These are phyloP conservation scores for Plasmodium berghei DNA, from an alignment of 169 alveolate species.

Conservation along the genomic window DNA sequence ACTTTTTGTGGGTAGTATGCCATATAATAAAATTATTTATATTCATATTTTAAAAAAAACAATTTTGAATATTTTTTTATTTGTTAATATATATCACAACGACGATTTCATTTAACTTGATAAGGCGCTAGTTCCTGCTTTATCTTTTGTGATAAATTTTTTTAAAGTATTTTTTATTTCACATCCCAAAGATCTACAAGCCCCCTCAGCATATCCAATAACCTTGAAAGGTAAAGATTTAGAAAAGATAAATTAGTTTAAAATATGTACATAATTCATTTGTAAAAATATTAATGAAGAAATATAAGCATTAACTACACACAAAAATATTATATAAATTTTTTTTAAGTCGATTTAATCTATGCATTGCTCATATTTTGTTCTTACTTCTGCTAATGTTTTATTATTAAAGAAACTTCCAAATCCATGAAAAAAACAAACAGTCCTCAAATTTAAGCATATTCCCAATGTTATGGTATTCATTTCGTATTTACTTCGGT, in stretches of 20 bases:
- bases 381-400: conserved; percentile 41
- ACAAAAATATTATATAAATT: not conserved
- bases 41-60: no score
- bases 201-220: conserved; percentile 50
- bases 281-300: no score
- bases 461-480: conserved; percentile 52
- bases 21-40: no score
- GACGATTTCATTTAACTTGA: not conserved
- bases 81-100: not conserved
- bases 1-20: no score
- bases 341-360: no score
- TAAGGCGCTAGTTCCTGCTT: not conserved
- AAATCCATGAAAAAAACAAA: conserved; percentile 60
- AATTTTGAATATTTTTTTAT: not conserved
- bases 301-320: not conserved
- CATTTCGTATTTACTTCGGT: conserved; percentile 49
- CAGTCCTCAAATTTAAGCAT: conserved; percentile 49
- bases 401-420: conserved; percentile 49
- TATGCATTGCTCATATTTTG: no score
- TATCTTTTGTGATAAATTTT: conserved; percentile 25
- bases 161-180: conserved; percentile 60
- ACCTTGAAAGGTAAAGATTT: conserved; percentile 4
- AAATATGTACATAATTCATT: no score
- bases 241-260: no score
- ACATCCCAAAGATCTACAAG: conserved; percentile 55